Base-by-base conservation (phyloP, 805 yeast genomes). In the Cyberlindnera subsufficiens region DNA sequence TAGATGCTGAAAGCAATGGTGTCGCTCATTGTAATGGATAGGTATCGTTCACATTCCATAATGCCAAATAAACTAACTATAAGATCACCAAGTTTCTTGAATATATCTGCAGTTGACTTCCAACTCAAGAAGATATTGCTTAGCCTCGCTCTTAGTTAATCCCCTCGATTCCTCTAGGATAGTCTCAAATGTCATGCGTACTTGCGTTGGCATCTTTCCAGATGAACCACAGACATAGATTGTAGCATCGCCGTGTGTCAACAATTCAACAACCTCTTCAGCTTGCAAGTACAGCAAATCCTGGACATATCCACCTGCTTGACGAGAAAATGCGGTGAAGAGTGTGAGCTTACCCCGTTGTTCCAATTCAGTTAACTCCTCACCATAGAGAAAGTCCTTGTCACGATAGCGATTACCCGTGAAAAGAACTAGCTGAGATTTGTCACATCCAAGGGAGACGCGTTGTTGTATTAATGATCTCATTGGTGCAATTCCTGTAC, bases 401-500 rank as follows among this genome's bases (percentile, higher is more conserved):
- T 68, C 69, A 35, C 68, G 68, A 53, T 61, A 70, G 44, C 98
- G 67, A 61, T 83, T 83, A 2, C 98, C 99, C 46, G 78, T 77
- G 53, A 90, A 86, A 22, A 91, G 60, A 35, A 72, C 64, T 33
- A 83, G 55, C 1, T 62, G 59, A 22, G 65, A 67, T 1, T 43
- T 36, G 1, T 52, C 53, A 3, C 61, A 53, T 1, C 68, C 54
- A 35, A 76, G 76, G 3, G 15, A 6, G 6, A 45, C 36, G 18
- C 52, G 43, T 5, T 42, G 42, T 10, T n/a, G 32, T 13, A 91
- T 71, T 33, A 90, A 55, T 1, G 86, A 74, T 54, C 87, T 77
- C 74, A 91, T 79, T 2, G 99, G 99, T 0, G 99, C 99, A 10
- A 93, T 70, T 2, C 99, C 99, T 0, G 98, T 95, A 4, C 99